phyloP scores from a whole-genome alignment of 2,329 filamentous ascomycete genomes.

The Didymella pinodella region DNA sequence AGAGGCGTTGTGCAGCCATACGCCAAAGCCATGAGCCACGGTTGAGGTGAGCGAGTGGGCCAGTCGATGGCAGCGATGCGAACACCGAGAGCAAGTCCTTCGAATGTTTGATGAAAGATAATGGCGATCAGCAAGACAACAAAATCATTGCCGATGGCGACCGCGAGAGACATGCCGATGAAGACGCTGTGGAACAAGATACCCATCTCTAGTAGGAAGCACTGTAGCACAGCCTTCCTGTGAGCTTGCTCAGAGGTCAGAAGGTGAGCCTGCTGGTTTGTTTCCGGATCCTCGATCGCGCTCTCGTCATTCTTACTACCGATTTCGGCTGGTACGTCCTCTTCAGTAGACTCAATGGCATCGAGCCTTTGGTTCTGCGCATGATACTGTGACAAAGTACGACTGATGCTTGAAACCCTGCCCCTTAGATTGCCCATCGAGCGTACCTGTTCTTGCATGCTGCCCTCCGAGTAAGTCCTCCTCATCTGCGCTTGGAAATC shows the following conservation, averaged over 20 bases:
- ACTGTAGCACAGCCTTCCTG: conserved; percentile 45
- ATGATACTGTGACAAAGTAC: conserved; percentile 40
- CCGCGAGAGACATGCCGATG: conserved; percentile 68
- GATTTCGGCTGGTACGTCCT: conserved; percentile 48
- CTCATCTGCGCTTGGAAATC: conserved; percentile 20
- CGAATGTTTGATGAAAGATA: conserved; percentile 78
- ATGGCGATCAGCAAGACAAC: conserved; percentile 66
- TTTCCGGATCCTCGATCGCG: conserved; percentile 36
- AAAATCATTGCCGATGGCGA: conserved; percentile 63
- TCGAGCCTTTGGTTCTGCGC: conserved; percentile 36
- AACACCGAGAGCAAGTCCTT: conserved; percentile 84
- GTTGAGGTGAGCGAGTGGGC: conserved; percentile 43
- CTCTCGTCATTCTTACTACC: conserved; percentile 31
- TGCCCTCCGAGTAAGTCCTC: conserved; percentile 34
- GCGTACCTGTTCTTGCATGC: conserved; percentile 35
- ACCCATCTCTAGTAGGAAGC: conserved; percentile 63
- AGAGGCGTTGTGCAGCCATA: conserved; percentile 75
- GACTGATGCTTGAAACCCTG: conserved; percentile 39
- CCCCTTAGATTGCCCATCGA: conserved; percentile 36
- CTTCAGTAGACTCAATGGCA: conserved; percentile 55
- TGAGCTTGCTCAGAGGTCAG: conserved; percentile 36
- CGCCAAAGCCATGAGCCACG: conserved; percentile 78
- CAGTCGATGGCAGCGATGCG: conserved; percentile 80
- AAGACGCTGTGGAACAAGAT: conserved; percentile 70
- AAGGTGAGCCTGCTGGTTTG: conserved; percentile 22